Percentiles rank a stretch among this genome's conserved stretches.
Conservation (phyloP, 441 rosid species). For the Corymbia calophylla region DNA sequence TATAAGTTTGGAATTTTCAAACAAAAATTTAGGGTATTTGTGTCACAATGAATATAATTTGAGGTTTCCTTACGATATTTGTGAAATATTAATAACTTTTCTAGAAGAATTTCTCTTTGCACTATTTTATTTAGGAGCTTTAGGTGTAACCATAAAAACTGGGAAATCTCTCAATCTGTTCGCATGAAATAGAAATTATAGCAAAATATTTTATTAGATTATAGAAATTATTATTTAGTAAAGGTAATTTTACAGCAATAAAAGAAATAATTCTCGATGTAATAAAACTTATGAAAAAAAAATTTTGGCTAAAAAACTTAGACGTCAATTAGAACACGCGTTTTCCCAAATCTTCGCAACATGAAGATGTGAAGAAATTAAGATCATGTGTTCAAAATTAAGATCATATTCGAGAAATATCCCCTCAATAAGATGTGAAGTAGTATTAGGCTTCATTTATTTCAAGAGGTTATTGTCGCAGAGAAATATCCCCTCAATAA, state of each 20-base stretch:
- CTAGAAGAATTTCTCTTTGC: not conserved
- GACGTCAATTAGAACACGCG: not conserved
- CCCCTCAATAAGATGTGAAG: not conserved
- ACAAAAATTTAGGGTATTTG: too few species aligned
- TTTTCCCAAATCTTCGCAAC: not conserved
- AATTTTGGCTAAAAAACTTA: not conserved
- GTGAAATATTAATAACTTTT: not conserved
- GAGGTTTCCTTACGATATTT: too few species aligned
- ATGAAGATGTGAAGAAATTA: not conserved
- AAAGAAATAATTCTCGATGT: not conserved
- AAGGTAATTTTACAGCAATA: not conserved
- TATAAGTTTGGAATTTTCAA: too few species aligned
- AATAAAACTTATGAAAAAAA: too few species aligned
- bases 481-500: not conserved
- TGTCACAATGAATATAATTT: too few species aligned
- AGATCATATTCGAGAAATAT: not conserved
- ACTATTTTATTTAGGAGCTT: not conserved
- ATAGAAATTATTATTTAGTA: not conserved
- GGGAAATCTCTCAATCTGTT: not conserved
- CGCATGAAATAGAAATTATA: not conserved
- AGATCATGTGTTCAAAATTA: not conserved
- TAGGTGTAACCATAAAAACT: not conserved
- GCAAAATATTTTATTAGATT: not conserved
- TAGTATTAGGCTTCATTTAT: too few species aligned
- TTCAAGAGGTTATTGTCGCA: not conserved